Conservation (phyloP, 1,284 basidiomycete genomes). For the Malassezia caprae region DNA sequence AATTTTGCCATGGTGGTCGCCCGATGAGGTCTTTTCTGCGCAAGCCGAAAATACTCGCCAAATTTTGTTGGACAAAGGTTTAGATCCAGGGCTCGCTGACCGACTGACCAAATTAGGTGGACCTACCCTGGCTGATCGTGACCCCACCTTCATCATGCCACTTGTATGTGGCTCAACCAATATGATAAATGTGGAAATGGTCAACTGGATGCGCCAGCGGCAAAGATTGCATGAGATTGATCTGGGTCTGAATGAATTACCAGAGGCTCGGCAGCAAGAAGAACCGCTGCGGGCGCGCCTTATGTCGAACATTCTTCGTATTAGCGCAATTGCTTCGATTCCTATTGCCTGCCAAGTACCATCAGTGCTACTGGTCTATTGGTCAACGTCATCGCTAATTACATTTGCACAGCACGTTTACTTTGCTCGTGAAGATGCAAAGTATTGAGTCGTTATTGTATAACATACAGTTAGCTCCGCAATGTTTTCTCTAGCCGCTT, state of each 20-base stretch:
- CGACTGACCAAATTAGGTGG: constrained; percentile 32
- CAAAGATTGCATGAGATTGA: constrained; percentile 14
- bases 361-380: constrained; percentile 68
- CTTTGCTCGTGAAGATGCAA: constrained; percentile 47
- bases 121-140: constrained; percentile 34
- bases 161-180: constrained; percentile 36
- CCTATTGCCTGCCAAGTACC: constrained; percentile 60
- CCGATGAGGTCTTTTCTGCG: constrained; percentile 26
- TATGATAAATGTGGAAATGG: constrained; percentile 35
- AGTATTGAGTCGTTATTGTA: neutral
- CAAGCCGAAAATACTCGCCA: constrained; percentile 28
- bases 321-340: constrained; percentile 62
- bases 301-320: constrained; percentile 58
- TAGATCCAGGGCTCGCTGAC: constrained; percentile 26
- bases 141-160: constrained; percentile 36
- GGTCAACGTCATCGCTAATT: constrained; percentile 70
- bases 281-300: constrained; percentile 50
- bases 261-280: constrained; percentile 11
- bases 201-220: constrained; percentile 27
- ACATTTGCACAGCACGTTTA: constrained; percentile 67
- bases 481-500: constrained; percentile 9
- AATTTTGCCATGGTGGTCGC: constrained; percentile 40
- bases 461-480: constrained; percentile 1
- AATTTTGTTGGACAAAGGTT: constrained; percentile 34
- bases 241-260: constrained; percentile 12